Conservation (phyloP, 106 monocot species). For the Amphibolis antarctica region DNA sequence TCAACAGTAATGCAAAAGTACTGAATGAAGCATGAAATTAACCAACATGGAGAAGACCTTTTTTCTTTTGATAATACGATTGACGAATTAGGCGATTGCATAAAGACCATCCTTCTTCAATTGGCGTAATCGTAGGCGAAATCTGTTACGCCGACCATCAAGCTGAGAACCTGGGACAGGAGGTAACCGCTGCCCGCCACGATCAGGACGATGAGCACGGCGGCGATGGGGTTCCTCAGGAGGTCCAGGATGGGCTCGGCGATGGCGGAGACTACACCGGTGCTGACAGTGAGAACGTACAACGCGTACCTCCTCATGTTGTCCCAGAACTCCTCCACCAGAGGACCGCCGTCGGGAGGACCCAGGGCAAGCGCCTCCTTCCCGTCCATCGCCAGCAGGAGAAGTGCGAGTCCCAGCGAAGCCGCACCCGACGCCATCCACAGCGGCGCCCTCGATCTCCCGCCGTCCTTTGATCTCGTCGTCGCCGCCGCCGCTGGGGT, state of each 20-base stretch:
- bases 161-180: conserved; percentile 56
- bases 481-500: no score
- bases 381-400: conserved; percentile 5
- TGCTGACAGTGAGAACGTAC: conserved; percentile 75
- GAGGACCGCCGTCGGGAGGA: conserved; percentile 80
- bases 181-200: conserved; percentile 46
- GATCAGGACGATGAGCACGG: conserved; percentile 46
- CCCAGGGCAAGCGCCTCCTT: conserved; percentile 31
- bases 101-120: not conserved
- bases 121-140: conserved; percentile 55
- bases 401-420: conserved; percentile 4
- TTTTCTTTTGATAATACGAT: no score
- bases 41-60: no score
- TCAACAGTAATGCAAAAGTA: no score
- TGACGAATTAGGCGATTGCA: no score
- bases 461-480: no score
- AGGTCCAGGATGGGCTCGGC: conserved; percentile 60
- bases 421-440: conserved; percentile 4
- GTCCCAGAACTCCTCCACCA: conserved; percentile 92
- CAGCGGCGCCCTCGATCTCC: not conserved
- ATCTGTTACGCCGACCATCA: conserved; percentile 76
- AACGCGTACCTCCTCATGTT: conserved; percentile 89
- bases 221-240: conserved; percentile 78
- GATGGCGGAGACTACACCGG: conserved; percentile 57
- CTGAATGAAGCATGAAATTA: no score